Conservation (phyloP, 1,284 basidiomycete species). For the Cystobasidium sp. region DNA sequence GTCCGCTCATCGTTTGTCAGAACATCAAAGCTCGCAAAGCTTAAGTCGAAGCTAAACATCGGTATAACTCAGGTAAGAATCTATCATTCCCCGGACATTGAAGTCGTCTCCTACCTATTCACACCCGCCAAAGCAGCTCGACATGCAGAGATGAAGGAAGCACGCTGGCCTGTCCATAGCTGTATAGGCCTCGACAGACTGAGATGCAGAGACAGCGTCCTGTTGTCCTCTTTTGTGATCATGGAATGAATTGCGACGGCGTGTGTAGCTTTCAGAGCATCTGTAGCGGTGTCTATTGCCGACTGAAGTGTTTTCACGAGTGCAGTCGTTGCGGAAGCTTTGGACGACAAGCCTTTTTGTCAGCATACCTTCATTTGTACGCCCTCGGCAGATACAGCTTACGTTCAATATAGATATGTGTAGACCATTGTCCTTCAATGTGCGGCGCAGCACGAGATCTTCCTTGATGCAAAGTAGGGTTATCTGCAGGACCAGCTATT, state of each 20-base stretch:
- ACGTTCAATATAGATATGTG: slow-evolving; percentile 69
- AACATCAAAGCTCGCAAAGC: slow-evolving; percentile 71
- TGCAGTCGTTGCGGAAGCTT: slow-evolving; percentile 7
- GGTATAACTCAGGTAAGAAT: no score
- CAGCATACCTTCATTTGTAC: background rate
- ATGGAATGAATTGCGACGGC: background rate
- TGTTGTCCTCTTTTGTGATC: background rate
- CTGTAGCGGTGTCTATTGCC: background rate
- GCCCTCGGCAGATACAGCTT: background rate
- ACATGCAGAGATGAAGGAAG: slow-evolving; percentile 60
- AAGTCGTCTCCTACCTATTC: background rate
- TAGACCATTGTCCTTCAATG: slow-evolving; percentile 76
- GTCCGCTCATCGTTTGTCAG: slow-evolving; percentile 78
- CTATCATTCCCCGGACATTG: no score
- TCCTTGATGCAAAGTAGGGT: slow-evolving; percentile 62
- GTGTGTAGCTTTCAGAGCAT: background rate
- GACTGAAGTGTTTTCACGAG: background rate
- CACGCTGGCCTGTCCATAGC: slow-evolving; percentile 73
- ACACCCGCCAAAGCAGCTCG: slow-evolving; percentile 27
- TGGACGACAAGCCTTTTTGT: no score
- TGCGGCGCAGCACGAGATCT: slow-evolving; percentile 72
- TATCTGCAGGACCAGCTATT: slow-evolving; percentile 21
- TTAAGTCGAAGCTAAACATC: slow-evolving; percentile 69
- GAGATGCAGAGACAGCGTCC: slow-evolving; percentile 61
- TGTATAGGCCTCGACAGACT: slow-evolving; percentile 76